Evolutionary conservation across 2,329 filamentous ascomycete genomes (phyloP).

Genomic region (Fusarium nurragi): DNA sequence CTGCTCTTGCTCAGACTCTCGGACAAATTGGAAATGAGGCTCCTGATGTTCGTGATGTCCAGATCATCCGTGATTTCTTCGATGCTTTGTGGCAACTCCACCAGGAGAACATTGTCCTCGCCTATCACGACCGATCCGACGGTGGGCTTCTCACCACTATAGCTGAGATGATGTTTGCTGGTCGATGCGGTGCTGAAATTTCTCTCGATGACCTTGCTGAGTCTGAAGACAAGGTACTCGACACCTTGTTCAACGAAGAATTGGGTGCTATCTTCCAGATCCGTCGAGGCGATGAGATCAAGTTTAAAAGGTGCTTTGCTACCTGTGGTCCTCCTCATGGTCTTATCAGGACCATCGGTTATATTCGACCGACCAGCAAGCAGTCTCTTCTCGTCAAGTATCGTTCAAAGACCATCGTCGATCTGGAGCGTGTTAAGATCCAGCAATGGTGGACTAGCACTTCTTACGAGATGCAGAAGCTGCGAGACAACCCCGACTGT

Average conservation of each 20-base stretch:
- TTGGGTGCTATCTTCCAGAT: constrained; percentile 97
- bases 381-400: constrained; percentile 82
- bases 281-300: constrained; percentile 81
- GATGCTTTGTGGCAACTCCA: constrained; percentile 79
- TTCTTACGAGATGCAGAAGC: constrained; percentile 88
- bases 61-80: constrained; percentile 88
- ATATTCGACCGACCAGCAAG: constrained; percentile 73
- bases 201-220: constrained; percentile 79
- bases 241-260: constrained; percentile 94
- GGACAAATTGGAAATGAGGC: constrained; percentile 84
- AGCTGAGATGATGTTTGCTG: constrained; percentile 98
- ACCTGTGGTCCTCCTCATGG: constrained; percentile 86
- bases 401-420: constrained; percentile 73
- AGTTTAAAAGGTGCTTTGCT: constrained; percentile 90
- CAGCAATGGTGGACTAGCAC: constrained; percentile 91
- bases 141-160: constrained; percentile 91
- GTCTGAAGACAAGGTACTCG: constrained; percentile 72
- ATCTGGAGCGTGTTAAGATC: constrained; percentile 74
- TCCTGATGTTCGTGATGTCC: constrained; percentile 85
- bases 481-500: constrained; percentile 87
- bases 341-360: constrained; percentile 84
- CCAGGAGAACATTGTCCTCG: constrained; percentile 73
- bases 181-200: constrained; percentile 86
- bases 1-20: constrained; percentile 89
- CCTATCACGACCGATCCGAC: constrained; percentile 94